Evolutionary conservation across 495 filamentous ascomycete genomes (phyloP).

Genomic region (Penicillium longicatenatum): DNA sequence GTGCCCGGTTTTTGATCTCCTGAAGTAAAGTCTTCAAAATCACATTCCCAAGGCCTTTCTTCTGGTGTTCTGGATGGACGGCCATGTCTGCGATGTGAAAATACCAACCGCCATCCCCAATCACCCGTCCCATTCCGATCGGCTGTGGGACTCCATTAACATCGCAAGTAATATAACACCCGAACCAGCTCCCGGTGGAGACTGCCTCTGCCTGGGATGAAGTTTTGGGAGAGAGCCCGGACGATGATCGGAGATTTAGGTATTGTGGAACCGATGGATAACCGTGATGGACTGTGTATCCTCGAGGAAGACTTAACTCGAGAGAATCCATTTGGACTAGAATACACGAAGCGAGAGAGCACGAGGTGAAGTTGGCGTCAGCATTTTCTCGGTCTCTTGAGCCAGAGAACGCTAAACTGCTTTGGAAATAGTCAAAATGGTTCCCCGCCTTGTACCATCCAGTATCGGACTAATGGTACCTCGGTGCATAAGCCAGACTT

Average conservation of each 20-base stretch:
- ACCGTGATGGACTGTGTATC: slow-evolving; percentile 36
- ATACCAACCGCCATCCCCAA: slow-evolving; percentile 57
- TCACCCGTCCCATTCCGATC: slow-evolving; percentile 54
- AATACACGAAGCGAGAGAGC: not conserved
- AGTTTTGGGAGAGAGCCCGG: slow-evolving; percentile 40
- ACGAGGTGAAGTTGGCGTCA: not conserved
- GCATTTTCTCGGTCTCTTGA: too few species aligned
- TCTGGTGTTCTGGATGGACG: slow-evolving; percentile 49
- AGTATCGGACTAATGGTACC: too few species aligned
- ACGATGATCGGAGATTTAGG: slow-evolving; percentile 35
- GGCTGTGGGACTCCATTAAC: slow-evolving; percentile 5
- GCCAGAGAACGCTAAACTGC: too few species aligned
- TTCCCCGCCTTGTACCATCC: too few species aligned
- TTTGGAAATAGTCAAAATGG: too few species aligned
- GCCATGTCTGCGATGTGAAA: slow-evolving; percentile 57
- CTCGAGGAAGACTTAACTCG: slow-evolving; percentile 23
- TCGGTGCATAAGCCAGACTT: too few species aligned
- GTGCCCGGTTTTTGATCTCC: slow-evolving; percentile 39
- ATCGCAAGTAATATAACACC: slow-evolving; percentile 40
- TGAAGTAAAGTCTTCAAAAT: slow-evolving; percentile 46
- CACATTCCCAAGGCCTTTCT: slow-evolving; percentile 49
- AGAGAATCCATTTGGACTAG: not conserved
- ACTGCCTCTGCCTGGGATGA: slow-evolving; percentile 37
- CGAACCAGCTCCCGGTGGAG: slow-evolving; percentile 42
- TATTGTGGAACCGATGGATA: slow-evolving; percentile 41